A percentile compares a stretch with the other conserved stretches of the same genome.
These are phyloP conservation scores for Rutidosis leptorrhynchoides DNA, from an alignment of 129 eudicot species.

Conservation along the genomic window DNA sequence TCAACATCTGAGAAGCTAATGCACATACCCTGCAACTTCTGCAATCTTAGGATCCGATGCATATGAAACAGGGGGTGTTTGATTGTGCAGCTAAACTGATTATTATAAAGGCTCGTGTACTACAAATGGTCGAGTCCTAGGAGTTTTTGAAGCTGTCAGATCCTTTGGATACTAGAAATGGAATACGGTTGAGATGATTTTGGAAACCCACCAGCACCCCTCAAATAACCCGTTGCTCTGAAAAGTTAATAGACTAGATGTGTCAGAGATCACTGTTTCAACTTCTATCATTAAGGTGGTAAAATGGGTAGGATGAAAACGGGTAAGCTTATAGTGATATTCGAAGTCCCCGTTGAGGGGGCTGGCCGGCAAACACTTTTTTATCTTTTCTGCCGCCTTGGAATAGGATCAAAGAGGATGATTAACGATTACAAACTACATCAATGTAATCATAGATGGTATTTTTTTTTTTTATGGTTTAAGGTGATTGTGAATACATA, in stretches of 20 bases:
- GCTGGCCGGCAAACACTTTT: not conserved
- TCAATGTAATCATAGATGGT: too few relatives aligned
- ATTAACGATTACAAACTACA: too few relatives aligned
- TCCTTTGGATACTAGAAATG: conserved; percentile 45
- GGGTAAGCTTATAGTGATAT: not conserved
- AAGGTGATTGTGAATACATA: too few relatives aligned
- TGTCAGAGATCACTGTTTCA: conserved; percentile 12
- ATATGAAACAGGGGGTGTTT: too few relatives aligned
- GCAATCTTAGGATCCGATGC: conserved; percentile 88
- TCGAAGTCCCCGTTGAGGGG: not conserved
- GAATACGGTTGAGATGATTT: conserved; percentile 79
- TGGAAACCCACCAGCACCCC: conserved; percentile 98
- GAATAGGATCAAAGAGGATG: too few relatives aligned
- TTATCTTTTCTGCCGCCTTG: not conserved
- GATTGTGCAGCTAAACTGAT: not conserved
- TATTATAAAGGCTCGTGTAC: conserved; percentile 37
- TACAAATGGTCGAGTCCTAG: conserved; percentile 66
- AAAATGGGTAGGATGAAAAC: not conserved
- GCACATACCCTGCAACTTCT: conserved; percentile 67
- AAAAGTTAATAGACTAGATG: conserved; percentile 12
- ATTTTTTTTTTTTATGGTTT: too few relatives aligned
- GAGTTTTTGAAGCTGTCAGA: conserved; percentile 48
- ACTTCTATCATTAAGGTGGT: conserved; percentile 8
- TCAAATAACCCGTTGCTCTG: conserved; percentile 58
- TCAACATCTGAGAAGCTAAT: conserved; percentile 7